phyloP scores from a whole-genome alignment of 169 alveolate species.

The Plasmodium gonderi region DNA sequence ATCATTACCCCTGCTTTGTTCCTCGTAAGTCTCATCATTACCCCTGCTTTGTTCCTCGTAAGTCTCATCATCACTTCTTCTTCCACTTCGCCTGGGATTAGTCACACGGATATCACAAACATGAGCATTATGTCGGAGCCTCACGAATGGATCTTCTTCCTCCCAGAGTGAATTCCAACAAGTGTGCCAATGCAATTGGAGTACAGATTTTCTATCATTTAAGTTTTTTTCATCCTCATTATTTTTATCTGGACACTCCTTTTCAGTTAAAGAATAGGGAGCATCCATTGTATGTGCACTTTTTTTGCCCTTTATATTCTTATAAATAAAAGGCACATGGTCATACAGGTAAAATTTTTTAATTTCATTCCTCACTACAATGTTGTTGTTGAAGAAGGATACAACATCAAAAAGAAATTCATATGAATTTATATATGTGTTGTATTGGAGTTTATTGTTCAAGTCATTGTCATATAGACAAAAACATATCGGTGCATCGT shows the following conservation, averaged over 20 bases:
- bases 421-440: slow-evolving; percentile 60
- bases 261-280: neutral
- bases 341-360: neutral
- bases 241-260: neutral
- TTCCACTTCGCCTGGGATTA: too few species aligned
- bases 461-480: slow-evolving; percentile 56
- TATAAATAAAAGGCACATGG: neutral
- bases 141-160: slow-evolving; percentile 6
- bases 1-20: too few species aligned
- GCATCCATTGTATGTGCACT: neutral
- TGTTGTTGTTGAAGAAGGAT: slow-evolving; percentile 23
- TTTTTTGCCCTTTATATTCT: neutral
- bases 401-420: slow-evolving; percentile 47
- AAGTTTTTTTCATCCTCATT: neutral
- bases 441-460: slow-evolving; percentile 54
- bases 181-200: neutral
- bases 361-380: neutral
- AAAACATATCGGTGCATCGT: slow-evolving; percentile 48
- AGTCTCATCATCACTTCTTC: too few species aligned
- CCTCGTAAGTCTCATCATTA: too few species aligned
- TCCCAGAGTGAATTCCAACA: neutral
- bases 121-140: neutral
- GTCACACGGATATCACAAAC: too few species aligned
- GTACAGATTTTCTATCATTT: neutral
- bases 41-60: too few species aligned